These are phyloP conservation scores for Solanum chmielewskii DNA, from an alignment of 257 asterid species.

Conservation along the genomic window DNA sequence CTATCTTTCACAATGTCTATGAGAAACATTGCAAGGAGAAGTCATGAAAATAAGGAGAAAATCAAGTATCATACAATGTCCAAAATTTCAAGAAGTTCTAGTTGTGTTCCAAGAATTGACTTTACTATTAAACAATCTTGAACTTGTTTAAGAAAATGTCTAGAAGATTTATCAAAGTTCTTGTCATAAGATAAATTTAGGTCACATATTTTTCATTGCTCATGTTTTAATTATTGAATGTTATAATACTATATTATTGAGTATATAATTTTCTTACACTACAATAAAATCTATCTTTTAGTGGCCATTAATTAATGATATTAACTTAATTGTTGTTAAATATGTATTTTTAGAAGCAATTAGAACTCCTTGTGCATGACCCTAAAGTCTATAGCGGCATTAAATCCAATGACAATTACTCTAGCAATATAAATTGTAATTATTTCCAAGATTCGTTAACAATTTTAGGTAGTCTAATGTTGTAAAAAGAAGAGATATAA, in stretches of 20 bases:
- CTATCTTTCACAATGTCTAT: slow-evolving; percentile 72
- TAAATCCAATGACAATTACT: no score
- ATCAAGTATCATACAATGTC: slow-evolving; percentile 5
- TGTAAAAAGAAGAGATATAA: not conserved
- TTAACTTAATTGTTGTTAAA: no score
- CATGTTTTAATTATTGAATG: not conserved
- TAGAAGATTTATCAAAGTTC: not conserved
- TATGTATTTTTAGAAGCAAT: no score
- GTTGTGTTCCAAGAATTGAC: slow-evolving; percentile 48
- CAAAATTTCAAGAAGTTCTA: slow-evolving; percentile 58
- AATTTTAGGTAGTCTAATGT: not conserved
- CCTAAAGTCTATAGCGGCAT: no score
- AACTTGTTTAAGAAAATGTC: not conserved
- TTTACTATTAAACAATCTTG: not conserved
- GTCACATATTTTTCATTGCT: not conserved
- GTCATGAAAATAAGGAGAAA: slow-evolving; percentile 40
- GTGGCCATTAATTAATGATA: no score
- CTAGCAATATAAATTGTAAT: not conserved
- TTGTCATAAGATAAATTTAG: not conserved
- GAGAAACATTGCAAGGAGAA: slow-evolving; percentile 57
- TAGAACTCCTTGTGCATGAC: no score
- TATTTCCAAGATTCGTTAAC: not conserved
- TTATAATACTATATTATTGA: not conserved
- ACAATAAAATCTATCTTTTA: rapidly evolving
- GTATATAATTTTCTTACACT: not conserved